Conservation (phyloP, 345 rosid species). For the Cardiospermum halicacabum region DNA sequence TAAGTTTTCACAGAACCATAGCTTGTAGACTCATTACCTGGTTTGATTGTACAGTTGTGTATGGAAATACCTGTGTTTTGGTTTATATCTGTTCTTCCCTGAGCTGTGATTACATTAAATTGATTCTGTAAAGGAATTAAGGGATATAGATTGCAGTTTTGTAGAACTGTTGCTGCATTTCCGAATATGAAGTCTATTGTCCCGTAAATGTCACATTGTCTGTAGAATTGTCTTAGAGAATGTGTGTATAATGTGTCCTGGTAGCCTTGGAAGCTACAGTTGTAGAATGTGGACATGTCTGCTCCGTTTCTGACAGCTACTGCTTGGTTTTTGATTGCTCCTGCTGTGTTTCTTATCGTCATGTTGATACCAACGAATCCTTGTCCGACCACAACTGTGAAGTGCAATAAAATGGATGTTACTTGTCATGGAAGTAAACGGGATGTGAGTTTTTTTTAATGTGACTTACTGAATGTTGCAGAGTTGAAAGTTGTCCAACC, state of each 20-base stretch:
- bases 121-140: slow-evolving; percentile 21
- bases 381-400: slow-evolving; percentile 25
- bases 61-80: slow-evolving; percentile 40
- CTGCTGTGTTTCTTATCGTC: slow-evolving; percentile 32
- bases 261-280: slow-evolving; percentile 29
- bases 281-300: slow-evolving; percentile 20
- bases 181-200: slow-evolving; percentile 39
- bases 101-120: slow-evolving; percentile 32
- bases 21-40: slow-evolving; percentile 18
- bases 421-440: too few relatives aligned
- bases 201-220: slow-evolving; percentile 31
- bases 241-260: slow-evolving; percentile 37
- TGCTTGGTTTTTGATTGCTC: slow-evolving; percentile 31
- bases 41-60: slow-evolving; percentile 24
- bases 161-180: slow-evolving; percentile 32
- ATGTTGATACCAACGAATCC: slow-evolving; percentile 36
- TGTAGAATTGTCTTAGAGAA: slow-evolving; percentile 35
- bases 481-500: slow-evolving; percentile 40
- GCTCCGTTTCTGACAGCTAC: slow-evolving; percentile 35
- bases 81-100: slow-evolving; percentile 35
- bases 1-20: slow-evolving; percentile 9
- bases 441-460: too few relatives aligned
- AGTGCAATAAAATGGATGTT: too few relatives aligned
- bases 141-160: slow-evolving; percentile 25
- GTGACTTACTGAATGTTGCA: slow-evolving; percentile 29